These are phyloP conservation scores for Plasmodium berghei DNA, from an alignment of 169 alveolate genomes.

Conservation along the genomic window DNA sequence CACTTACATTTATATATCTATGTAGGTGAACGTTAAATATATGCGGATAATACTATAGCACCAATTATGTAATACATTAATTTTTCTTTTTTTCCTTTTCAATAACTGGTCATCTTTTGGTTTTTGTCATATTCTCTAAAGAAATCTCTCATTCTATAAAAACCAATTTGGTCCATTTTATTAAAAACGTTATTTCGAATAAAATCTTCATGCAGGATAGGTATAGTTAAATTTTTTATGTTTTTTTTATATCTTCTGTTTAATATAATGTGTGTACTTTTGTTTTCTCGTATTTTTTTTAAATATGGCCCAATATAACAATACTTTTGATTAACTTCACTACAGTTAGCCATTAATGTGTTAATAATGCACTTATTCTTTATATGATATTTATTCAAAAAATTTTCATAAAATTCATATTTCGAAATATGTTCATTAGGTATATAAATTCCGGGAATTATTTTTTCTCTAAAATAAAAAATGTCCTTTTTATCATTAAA, in stretches of 20 bases:
- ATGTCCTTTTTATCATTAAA: constrained; percentile 33
- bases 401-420: constrained; percentile 65
- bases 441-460: constrained; percentile 54
- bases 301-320: constrained; percentile 49
- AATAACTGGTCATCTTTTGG: constrained; percentile 8
- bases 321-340: constrained; percentile 34
- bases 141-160: constrained; percentile 54
- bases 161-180: constrained; percentile 51
- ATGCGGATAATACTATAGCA: no score
- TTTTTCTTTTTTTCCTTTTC: neutral
- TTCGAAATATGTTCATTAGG: constrained; percentile 50
- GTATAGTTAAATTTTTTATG: constrained; percentile 50
- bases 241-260: constrained; percentile 60
- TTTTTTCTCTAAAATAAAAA: constrained; percentile 59
- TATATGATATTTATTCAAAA: constrained; percentile 65
- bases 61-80: no score
- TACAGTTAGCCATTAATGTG: constrained; percentile 48
- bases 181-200: constrained; percentile 35
- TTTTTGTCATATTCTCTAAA: constrained; percentile 66
- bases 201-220: constrained; percentile 65
- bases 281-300: constrained; percentile 67
- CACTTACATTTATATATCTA: no score
- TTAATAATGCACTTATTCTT: constrained; percentile 60
- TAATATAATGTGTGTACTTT: constrained; percentile 59
- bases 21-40: no score